These are phyloP conservation scores for Plasmodium knowlesi DNA, from an alignment of 169 alveolate genomes.

Conservation along the genomic window DNA sequence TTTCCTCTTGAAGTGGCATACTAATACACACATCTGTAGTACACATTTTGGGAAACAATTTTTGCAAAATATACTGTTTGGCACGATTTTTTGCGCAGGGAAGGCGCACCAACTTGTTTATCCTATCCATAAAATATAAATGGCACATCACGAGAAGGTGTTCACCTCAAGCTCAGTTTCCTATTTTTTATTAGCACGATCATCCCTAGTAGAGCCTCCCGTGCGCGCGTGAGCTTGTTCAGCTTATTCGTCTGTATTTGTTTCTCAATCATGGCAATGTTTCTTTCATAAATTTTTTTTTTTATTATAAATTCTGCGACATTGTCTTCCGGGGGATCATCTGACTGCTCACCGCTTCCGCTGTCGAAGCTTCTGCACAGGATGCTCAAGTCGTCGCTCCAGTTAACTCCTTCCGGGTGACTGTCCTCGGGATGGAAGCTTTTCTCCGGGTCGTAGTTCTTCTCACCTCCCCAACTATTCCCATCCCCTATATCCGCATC, in stretches of 20 bases:
- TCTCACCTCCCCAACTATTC: not conserved
- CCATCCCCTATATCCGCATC: not conserved
- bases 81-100: not conserved
- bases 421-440: not conserved
- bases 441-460: not conserved
- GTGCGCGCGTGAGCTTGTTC: conserved; percentile 32
- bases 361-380: conserved; percentile 7
- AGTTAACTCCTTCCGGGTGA: not conserved
- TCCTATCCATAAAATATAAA: not conserved
- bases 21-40: not conserved
- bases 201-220: conserved; percentile 28
- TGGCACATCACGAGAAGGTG: not conserved
- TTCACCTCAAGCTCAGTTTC: conserved; percentile 11
- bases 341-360: not conserved
- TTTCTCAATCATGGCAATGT: conserved; percentile 61
- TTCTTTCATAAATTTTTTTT: conserved; percentile 61
- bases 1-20: no score
- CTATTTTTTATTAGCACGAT: conserved; percentile 52
- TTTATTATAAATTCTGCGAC: conserved; percentile 5
- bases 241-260: conserved; percentile 54
- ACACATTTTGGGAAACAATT: not conserved
- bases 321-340: not conserved
- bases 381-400: not conserved
- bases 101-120: not conserved
- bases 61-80: not conserved